phyloP scores from a whole-genome alignment of 257 asterid species.

The Penstemon davidsonii region DNA sequence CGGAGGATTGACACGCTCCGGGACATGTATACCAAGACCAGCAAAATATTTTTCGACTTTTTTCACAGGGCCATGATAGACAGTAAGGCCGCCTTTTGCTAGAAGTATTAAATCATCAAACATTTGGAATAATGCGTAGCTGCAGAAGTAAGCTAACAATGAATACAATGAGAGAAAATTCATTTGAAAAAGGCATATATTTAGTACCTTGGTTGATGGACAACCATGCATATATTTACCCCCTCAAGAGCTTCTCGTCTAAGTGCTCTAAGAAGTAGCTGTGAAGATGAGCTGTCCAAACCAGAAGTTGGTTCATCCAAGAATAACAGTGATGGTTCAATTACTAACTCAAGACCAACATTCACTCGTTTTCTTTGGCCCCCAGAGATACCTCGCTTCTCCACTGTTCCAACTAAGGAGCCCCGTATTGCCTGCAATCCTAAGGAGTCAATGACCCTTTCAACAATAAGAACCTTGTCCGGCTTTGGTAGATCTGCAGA shows the following conservation, averaged over 20 bases:
- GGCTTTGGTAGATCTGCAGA: conserved; percentile 62
- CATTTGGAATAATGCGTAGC: conserved; percentile 50
- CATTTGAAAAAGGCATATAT: neutral
- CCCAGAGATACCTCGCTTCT: conserved; percentile 66
- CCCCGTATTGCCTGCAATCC: conserved; percentile 58
- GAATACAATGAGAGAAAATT: neutral
- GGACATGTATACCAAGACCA: conserved; percentile 48
- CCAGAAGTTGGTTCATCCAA: conserved; percentile 70
- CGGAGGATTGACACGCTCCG: conserved; percentile 62
- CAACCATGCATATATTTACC: conserved; percentile 61
- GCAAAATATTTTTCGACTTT: conserved; percentile 53
- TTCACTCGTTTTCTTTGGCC: conserved; percentile 70
- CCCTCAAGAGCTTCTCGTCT: conserved; percentile 66
- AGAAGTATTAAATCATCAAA: conserved; percentile 61
- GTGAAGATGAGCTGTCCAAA: conserved; percentile 63
- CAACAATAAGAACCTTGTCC: conserved; percentile 61
- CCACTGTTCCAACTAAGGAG: conserved; percentile 63
- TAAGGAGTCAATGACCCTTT: conserved; percentile 57
- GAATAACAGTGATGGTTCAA: conserved; percentile 63
- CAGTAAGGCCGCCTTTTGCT: too few species aligned
- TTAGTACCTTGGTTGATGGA: conserved; percentile 66
- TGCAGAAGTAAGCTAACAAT: conserved; percentile 26
- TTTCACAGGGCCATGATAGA: conserved; percentile 54
- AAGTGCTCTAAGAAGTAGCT: conserved; percentile 58
- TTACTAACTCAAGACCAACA: conserved; percentile 62